Evolutionary conservation across 1,139 yeast genomes (phyloP), one percentile per base, ranked within the genome.

Genomic region (Pichia sp.): DNA sequence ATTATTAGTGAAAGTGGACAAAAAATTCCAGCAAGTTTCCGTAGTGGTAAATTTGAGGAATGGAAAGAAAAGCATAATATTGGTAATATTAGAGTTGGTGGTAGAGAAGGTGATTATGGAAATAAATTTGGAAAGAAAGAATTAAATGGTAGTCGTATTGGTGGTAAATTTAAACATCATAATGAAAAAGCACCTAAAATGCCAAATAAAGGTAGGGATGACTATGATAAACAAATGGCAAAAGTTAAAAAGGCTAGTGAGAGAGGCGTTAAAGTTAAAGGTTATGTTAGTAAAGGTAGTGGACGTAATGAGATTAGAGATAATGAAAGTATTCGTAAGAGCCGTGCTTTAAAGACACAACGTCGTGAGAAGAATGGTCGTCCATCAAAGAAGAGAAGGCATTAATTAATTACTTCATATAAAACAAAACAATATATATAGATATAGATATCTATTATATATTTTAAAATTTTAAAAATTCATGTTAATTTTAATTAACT

Each of bases 1-100:
- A 92, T 94, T 57, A 83, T 89, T 53, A 95, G 97, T 53, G 99
- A 94, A 63, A 82, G 87, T 63, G 99, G 99, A 8, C 90, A 86
- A 58, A 80, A 78, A 63, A 80, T 94, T 46, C 97, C 98, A 4
- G 98, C 98, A 1, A 75, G 95, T 23, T 89, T 82, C 67, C 75
- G 87, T 59, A 82, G 95, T 4, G 99, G 99, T 45, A 80, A 89
- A 56, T 92, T 78, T 60, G 97, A 89, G 48, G 83, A 82, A 42
- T 92, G 97, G 98, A 84, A 82, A 60, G 75, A 81, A 54, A 78
- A 80, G 37, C 78, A 89, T 63, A 82, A 80, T 57, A 60, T 78
- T 47, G 67, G 68, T 35, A 72, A 78, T 35, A 58, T 73, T 51
- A 75, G 73, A 55, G 77, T 72, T 30, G 89, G 89, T 7, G 65